Evolutionary conservation across 2,329 filamentous ascomycete species (phyloP).

Genomic region (Furcasterigmium furcatum): DNA sequence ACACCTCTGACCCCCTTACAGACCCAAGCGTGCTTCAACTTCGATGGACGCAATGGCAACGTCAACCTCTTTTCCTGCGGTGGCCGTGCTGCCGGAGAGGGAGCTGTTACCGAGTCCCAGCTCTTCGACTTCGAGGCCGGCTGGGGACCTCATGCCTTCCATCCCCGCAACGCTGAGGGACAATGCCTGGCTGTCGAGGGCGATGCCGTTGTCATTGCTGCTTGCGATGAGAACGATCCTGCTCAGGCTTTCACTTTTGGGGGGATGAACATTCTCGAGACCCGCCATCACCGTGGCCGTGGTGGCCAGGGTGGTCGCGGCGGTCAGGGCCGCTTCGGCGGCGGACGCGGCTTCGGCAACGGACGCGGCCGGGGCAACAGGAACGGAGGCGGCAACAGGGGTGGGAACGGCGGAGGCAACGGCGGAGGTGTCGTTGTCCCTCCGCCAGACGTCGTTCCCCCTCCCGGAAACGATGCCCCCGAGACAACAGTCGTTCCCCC

Average conservation of each 20-base stretch:
- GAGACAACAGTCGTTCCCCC: too few relatives aligned
- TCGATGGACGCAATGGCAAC: constrained; percentile 51
- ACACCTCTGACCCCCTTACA: constrained; percentile 8
- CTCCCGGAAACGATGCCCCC: neutral
- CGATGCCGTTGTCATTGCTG: constrained; percentile 37
- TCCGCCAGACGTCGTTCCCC: constrained; percentile 8
- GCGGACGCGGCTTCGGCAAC: neutral
- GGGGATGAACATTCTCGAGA: constrained; percentile 2
- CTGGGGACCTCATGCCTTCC: constrained; percentile 36
- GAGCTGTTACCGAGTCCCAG: constrained; percentile 47
- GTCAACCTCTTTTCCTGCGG: constrained; percentile 57
- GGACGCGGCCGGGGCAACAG: neutral
- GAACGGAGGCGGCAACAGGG: neutral
- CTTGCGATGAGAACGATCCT: constrained; percentile 34
- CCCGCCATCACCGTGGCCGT: neutral
- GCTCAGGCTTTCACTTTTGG: constrained; percentile 38
- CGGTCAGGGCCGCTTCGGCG: neutral
- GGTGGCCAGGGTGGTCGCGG: neutral
- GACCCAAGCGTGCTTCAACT: constrained; percentile 57
- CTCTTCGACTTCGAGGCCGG: constrained; percentile 43
- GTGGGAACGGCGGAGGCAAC: constrained; percentile 5
- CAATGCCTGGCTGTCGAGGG: constrained; percentile 45
- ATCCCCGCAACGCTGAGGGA: constrained; percentile 40
- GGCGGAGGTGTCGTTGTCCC: constrained; percentile 10
- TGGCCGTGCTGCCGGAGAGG: constrained; percentile 51